Evolutionary conservation across 176 grass and related monocot species (phyloP), one percentile per base, ranked within the genome.

Genomic region (Oryza coarctata): DNA sequence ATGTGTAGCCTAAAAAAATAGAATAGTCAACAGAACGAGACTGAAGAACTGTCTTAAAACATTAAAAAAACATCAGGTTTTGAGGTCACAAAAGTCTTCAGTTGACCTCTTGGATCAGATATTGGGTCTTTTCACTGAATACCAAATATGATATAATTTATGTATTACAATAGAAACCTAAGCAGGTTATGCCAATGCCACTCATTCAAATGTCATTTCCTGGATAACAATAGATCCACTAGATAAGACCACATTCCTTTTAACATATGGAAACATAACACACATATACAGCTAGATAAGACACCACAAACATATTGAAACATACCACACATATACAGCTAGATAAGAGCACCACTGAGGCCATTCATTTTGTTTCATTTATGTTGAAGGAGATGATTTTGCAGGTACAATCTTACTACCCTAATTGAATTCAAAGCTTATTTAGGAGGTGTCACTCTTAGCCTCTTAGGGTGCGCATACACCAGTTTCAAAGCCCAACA

Each of bases 101-200:
- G 26, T 33, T 77, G 15, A 57, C 47, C 64, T 62, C 36, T 84
- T 23, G 15, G 27, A 78, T 70, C 47, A 85, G n/a, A 32, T 13
- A 71, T 27, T 71, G n/a, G 8, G 32, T 72, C 28, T 44, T 14
- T 79, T 85, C 41, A 26, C 6, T 71, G 12, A 35, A 35, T 79
- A 78, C 22, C 31, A 68, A 30, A 49, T 79, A 50, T 2, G 6
- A 11, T 63, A 38, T 38, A 72, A 78, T 70, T 7, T 70, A 33
- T 1, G 28, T 43, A 18, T 68, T 43, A 11, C 44, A 28, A 57
- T 3, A 84, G 14, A 76, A 75, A 38, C 25, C 18, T 20, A 67
- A 23, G 38, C 31, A 68, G 20, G 22, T 12, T 41, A 31, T 60
- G 49, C 17, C 71, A 10, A 31, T 60, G 49, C 17, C 71, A 10